Conservation (phyloP, 176 grass and related monocot species). For the Musa itinerans region DNA sequence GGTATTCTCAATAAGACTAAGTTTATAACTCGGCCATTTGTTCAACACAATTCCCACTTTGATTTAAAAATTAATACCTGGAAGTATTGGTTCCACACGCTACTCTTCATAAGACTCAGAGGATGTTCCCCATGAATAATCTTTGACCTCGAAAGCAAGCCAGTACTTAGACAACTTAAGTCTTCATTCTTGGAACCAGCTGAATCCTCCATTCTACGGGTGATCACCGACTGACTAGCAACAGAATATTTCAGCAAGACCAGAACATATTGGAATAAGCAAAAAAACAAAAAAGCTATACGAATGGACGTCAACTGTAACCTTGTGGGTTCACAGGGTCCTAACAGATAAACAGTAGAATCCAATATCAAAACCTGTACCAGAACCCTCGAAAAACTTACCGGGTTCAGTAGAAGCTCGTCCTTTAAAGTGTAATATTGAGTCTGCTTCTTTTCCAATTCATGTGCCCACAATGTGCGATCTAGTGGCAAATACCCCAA, state of each 20-base stretch:
- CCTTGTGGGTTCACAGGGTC: not conserved
- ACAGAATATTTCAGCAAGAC: constrained; percentile 24
- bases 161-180: constrained; percentile 42
- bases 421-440: constrained; percentile 79
- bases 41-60: not conserved
- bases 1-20: not conserved
- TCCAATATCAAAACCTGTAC: too few relatives aligned
- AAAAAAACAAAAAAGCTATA: not conserved
- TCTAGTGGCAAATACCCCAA: constrained; percentile 87
- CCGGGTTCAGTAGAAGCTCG: constrained; percentile 84
- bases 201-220: constrained; percentile 73
- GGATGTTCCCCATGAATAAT: constrained; percentile 82
- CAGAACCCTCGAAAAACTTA: constrained; percentile 39
- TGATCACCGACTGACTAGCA: constrained; percentile 91
- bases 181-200: constrained; percentile 40
- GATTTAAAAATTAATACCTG: constrained; percentile 43
- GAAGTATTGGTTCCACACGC: constrained; percentile 96
- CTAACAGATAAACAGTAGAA: not conserved
- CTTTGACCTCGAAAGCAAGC: constrained; percentile 64
- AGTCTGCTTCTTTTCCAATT: constrained; percentile 81
- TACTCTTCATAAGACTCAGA: constrained; percentile 79
- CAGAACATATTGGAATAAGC: constrained; percentile 12
- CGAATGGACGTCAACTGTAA: not conserved
- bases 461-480: constrained; percentile 65
- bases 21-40: not conserved